Base-by-base conservation (phyloP, 75 land plant genomes). In the Ceratopteris richardii region DNA sequence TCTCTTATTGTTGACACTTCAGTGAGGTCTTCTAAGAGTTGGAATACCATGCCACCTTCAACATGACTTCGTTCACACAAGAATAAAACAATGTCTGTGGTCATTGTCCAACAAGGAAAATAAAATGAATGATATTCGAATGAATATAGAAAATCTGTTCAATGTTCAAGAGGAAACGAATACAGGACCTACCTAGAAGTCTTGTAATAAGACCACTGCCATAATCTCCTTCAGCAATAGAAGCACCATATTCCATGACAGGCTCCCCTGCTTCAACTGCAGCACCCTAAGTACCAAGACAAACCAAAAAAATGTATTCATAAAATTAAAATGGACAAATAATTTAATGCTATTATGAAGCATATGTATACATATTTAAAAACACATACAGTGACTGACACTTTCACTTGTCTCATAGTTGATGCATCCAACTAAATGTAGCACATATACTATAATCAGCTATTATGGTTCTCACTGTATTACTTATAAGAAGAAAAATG, bases 11-110 rank as follows among this genome's bases (percentile, higher is more conserved):
- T 95, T 29, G 99, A 90, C 75, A 90, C 89, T 71, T 95, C 99
- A 36, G 92, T 95, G 62, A 95, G 68, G 66, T 95, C 99, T 67
- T 95, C 99, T 25, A 95, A 56, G 17, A 95, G 82, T 67, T 95
- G 99, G 40, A 95, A 95, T 44, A 95, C 88, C 99, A 95, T 95
- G 11, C 97, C 97, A 43, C 97, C 99, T 59, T 95, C 99, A 30
- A 90, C 75, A 66, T 95, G 86, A 12, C 87, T 86, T 56, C 64
- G 75, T 66, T 87, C 99, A 60, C 99, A 95, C n/a, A 95, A 86
- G 66, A 84, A 84, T 40, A 95, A 64, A 24, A 95, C 92, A 64
- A 90, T 87, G 53, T 95, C 98, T 90, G 41, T 16, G n/a, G n/a
- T n/a, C n/a, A n/a, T n/a, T n/a, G n/a, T 33, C 9, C 16, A 11